Evolutionary conservation across 2,329 filamentous ascomycete species (phyloP).

Genomic region (Aspergillus eucalypticola): DNA sequence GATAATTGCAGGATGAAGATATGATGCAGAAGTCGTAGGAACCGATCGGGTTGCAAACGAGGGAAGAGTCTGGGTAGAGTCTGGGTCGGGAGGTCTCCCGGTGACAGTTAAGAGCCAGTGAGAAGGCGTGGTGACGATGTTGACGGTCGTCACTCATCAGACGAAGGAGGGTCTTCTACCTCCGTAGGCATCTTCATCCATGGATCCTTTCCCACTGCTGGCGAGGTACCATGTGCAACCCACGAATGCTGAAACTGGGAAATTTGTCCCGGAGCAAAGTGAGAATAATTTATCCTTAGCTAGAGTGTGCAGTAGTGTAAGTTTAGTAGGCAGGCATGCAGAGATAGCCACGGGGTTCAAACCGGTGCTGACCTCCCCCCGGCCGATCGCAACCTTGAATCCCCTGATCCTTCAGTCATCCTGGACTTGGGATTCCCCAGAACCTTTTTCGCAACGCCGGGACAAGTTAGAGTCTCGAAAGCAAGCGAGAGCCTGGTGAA

Average conservation of each 20-base stretch:
- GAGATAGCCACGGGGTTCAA: neutral
- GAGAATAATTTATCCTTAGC: too few species aligned
- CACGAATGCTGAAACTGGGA: neutral
- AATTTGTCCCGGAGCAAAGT: neutral
- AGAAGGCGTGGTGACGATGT: neutral
- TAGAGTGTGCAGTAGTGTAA: neutral
- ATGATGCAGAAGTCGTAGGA: conserved; percentile 1
- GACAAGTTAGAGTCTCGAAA: neutral
- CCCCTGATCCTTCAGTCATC: neutral
- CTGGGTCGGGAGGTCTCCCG: conserved; percentile 6
- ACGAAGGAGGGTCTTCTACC: neutral
- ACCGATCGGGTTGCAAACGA: neutral
- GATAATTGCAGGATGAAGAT: neutral
- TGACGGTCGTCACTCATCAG: neutral
- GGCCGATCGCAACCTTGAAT: neutral
- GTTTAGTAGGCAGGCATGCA: neutral
- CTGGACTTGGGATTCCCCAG: too few species aligned
- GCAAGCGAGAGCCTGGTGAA: neutral
- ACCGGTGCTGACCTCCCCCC: neutral
- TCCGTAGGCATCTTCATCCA: neutral
- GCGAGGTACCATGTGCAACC: neutral
- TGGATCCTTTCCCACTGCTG: conserved; percentile 20
- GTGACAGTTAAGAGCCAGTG: neutral
- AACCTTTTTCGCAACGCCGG: too few species aligned
- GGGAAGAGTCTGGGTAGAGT: conserved; percentile 2